These are phyloP conservation scores for Mortierella sp. DNA, from an alignment of 371 early-diverging fungal genomes.

Conservation along the genomic window DNA sequence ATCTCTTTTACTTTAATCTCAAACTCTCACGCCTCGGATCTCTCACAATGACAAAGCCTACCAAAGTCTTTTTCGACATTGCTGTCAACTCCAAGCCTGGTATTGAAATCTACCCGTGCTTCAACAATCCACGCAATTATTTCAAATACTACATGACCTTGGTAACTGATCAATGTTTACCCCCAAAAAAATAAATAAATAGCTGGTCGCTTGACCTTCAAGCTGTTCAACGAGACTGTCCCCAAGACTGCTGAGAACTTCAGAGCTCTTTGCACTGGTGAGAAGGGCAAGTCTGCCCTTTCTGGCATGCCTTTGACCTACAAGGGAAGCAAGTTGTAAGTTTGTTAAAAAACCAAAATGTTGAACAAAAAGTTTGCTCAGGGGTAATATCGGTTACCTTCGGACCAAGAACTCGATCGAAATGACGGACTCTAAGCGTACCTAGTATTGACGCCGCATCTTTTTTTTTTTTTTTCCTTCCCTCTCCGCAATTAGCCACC, in stretches of 20 bases:
- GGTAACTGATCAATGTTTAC: neutral
- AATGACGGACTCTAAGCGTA: neutral
- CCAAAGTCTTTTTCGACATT: conserved; percentile 73
- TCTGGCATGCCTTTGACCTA: conserved; percentile 77
- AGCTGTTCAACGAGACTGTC: conserved; percentile 86
- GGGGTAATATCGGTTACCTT: neutral
- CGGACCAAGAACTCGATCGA: neutral
- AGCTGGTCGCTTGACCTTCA: conserved; percentile 74
- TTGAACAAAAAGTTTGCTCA: neutral
- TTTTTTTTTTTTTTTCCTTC: neutral
- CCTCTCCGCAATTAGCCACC: conserved; percentile 72
- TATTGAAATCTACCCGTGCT: conserved; percentile 1
- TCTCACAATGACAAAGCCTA: conserved; percentile 54
- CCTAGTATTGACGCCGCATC: neutral
- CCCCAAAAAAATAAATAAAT: neutral
- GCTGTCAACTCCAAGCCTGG: conserved; percentile 64
- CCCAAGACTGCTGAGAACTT: conserved; percentile 99
- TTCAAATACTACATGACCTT: neutral
- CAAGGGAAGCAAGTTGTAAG: conserved; percentile 88
- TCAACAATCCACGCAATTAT: no score
- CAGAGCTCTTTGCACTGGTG: conserved; percentile 84
- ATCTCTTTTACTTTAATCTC: neutral
- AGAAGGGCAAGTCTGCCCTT: conserved; percentile 76
- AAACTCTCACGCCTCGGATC: neutral
- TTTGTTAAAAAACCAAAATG: no score